Base-by-base conservation (phyloP, 768 basidiomycete species). In the Clavaria fumosa region DNA sequence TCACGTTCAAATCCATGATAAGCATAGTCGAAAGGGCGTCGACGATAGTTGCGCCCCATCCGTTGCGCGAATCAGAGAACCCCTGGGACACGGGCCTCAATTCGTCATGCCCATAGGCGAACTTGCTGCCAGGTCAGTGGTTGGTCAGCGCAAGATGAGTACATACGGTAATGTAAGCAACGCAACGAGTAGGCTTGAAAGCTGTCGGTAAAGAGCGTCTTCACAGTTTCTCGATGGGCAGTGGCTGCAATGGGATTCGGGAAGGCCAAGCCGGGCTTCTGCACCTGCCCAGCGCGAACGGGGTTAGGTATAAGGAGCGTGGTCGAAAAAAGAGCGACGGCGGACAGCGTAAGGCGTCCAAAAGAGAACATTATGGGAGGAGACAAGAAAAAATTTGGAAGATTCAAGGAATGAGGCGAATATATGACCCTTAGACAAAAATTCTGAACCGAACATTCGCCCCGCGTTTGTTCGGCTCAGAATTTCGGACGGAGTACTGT, bases 21-120 rank as follows among this genome's bases (percentile, higher is more conserved):
- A n/a, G n/a, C 64, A 75, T 61, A 0, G 74, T 73, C 34, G 51
- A 47, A 53, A 75, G 46, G 3, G 62, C 66, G 41, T 75, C 72
- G 9, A 64, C 59, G 23, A 74, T 66, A 12, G 66, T 57, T 19
- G 72, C 70, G 12, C 56, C 57, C 52, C 52, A 59, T 9, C 57
- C 55, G 44, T 57, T 50, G 7, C 50, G 51, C 11, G 43, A 35
- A 33, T 54, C 52, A 9, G 45, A 38, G 14, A 42, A 54, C 38
- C 61, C 52, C 51, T 64, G 45, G 9, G 57, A 60, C 12, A 70
- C 48, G 0, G 75, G 76, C 4, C 58, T 53, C 14, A 78, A 53
- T 36, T 78, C 67, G 37, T 80, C 78, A 43, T 77, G 70, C 1
- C 70, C 67, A 50, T 62, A 74, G 0, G 78, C 76, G 42, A 64